Evolutionary conservation across 1,139 yeast genomes (phyloP), one percentile per base, ranked within the genome.

Genomic region (Saccharomyces hybrid): DNA sequence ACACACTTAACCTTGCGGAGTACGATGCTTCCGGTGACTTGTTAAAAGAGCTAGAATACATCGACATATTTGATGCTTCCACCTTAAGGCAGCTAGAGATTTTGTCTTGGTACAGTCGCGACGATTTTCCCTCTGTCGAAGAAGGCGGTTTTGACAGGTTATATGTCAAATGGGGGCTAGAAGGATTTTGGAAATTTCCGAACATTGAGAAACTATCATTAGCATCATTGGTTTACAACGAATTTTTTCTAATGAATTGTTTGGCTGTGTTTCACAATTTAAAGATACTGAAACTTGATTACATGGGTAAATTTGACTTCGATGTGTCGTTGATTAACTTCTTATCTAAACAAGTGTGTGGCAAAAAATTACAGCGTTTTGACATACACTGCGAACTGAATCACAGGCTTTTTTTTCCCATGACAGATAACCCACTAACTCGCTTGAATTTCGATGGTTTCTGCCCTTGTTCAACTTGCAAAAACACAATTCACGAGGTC

Each of bases 401-500:
- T 2, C 63, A 62, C 31, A 53, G 57, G 7, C 61, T 65, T 3
- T 31, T 66, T 41, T 23, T 65, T 4, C 54, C 59, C 4, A 51
- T 62, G n/a, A 59, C 58, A 16, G 59, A 59, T 14, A 64, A 61
- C 34, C 61, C 57, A 11, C 47, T 55, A 8, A 57, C 66, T 4
- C 52, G 51, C 7, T 65, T 65, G 50, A 54, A 55, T 32, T 55
- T 64, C 1, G 57, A 57, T 41, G 48, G 61, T 31, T 52, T 51
- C 27, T 68, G 71, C 46, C 56, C 57, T 51, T 68, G 71, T 56
- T 61, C 58, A 11, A 55, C 51, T 14, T 68, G 71, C 53, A 55
- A 56, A 23, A 52, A 56, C 1, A 64, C 66, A 2, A 53, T 61
- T 16, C 48, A 56, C 14, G 51, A 61, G n/a, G 51, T 67, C 5